phyloP scores from a whole-genome alignment of 2,329 filamentous ascomycete genomes.

The Ascochyta lentis region DNA sequence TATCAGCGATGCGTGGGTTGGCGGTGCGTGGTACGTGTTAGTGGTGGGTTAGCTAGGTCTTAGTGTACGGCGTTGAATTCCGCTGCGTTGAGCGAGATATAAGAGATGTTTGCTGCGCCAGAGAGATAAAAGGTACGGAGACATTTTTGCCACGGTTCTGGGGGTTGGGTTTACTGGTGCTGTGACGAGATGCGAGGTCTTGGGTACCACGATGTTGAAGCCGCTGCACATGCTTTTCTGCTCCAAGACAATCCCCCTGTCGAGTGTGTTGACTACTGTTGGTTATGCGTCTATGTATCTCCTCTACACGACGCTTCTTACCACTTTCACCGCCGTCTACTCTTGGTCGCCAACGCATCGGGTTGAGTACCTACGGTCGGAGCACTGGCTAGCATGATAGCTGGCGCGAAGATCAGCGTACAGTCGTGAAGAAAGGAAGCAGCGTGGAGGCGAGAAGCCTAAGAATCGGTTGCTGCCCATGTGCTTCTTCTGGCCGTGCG shows the following conservation, averaged over 20 bases:
- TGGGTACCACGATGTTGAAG: neutral
- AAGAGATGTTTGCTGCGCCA: neutral
- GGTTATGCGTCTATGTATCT: slow-evolving; percentile 49
- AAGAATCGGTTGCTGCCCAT: neutral
- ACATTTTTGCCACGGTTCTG: neutral
- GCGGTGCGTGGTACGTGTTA: slow-evolving; percentile 23
- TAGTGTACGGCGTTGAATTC: neutral
- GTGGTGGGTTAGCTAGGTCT: neutral
- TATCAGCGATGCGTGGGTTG: slow-evolving; percentile 24
- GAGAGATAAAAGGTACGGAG: neutral
- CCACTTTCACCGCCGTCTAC: slow-evolving; percentile 31
- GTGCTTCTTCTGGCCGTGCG: neutral
- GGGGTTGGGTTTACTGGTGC: neutral
- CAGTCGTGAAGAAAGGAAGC: neutral
- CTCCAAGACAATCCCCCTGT: slow-evolving; percentile 60
- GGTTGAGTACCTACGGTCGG: slow-evolving; percentile 43
- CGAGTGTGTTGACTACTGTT: slow-evolving; percentile 53
- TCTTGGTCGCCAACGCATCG: slow-evolving; percentile 24
- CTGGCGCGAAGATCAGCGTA: slow-evolving; percentile 26
- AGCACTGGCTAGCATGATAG: slow-evolving; percentile 40
- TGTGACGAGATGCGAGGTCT: neutral
- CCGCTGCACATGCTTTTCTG: slow-evolving; percentile 26
- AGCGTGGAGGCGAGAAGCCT: neutral
- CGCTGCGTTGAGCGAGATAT: neutral
- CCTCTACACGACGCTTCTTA: slow-evolving; percentile 35